Evolutionary conservation across 1,284 basidiomycete genomes (phyloP).

Genomic region (Ganoderma leucocontextum): DNA sequence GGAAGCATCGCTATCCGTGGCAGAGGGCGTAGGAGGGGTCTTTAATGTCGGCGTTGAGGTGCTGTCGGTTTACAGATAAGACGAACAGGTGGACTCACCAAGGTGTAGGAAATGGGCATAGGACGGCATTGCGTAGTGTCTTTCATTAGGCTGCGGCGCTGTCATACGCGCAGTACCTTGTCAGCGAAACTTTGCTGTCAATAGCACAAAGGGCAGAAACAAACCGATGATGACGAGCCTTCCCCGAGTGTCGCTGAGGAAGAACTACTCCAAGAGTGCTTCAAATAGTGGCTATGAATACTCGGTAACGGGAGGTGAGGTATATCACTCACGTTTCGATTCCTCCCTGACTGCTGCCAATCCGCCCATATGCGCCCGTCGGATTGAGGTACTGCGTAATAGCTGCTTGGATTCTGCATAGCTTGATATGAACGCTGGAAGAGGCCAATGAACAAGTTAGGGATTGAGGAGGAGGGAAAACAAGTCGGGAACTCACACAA

Average conservation of each 20-base stretch:
- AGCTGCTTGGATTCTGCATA: constrained; percentile 39
- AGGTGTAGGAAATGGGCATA: constrained; percentile 29
- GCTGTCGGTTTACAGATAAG: neutral
- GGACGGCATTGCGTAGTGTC: constrained; percentile 21
- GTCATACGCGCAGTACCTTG: neutral
- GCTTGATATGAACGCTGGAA: constrained; percentile 25
- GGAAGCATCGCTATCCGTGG: constrained; percentile 38
- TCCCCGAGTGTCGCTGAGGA: constrained; percentile 32
- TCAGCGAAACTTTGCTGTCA: constrained; percentile 4
- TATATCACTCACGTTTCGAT: constrained; percentile 35
- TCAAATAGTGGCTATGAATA: constrained; percentile 8
- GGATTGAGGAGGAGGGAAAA: constrained; percentile 15
- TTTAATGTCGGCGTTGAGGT: neutral
- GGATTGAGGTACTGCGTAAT: constrained; percentile 33
- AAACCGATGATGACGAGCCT: constrained; percentile 20
- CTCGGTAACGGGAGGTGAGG: neutral
- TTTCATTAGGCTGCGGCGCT: constrained; percentile 20
- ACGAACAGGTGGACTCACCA: constrained; percentile 9
- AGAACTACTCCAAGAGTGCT: constrained; percentile 38
- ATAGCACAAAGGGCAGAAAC: constrained; percentile 9
- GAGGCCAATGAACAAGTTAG: constrained; percentile 13
- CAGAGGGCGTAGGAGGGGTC: constrained; percentile 34
- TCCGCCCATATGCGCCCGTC: constrained; percentile 37
- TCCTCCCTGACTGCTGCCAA: constrained; percentile 38
- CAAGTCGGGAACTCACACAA: constrained; percentile 30